phyloP scores from a whole-genome alignment of 73 alveolate species.

The Paramecium octaurelia region DNA sequence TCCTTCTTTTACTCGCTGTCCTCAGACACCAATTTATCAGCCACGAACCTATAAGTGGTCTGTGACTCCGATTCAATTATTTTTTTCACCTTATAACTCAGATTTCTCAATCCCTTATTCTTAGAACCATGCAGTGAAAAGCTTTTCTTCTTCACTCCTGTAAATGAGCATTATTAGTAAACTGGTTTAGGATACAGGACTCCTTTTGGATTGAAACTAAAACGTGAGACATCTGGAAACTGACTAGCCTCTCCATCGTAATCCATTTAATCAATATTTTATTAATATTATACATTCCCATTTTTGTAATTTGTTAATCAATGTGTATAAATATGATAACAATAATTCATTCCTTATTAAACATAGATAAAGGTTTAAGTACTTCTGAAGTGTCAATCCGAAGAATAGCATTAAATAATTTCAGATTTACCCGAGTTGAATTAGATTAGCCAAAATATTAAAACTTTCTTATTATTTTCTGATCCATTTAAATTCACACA shows the following conservation, averaged over 20 bases:
- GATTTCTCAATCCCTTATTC: not conserved
- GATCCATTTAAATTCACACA: no score
- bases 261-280: not conserved
- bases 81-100: not conserved
- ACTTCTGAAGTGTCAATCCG: no score
- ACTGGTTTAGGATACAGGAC: not conserved
- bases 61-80: not conserved
- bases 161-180: not conserved
- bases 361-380: no score
- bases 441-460: not conserved
- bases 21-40: slow-evolving; percentile 54
- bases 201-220: not conserved
- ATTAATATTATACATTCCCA: not conserved
- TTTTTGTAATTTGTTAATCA: not conserved
- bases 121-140: not conserved
- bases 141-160: not conserved
- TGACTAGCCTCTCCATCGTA: slow-evolving; percentile 43
- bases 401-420: not conserved
- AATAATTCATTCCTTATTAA: not conserved
- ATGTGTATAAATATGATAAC: not conserved
- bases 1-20: not conserved
- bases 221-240: not conserved
- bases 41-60: not conserved
- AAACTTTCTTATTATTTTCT: not conserved
- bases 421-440: not conserved